Percentiles rank a stretch among this genome's conserved stretches.
These are phyloP conservation scores for Blepharisma stoltei DNA, from an alignment of 73 alveolate genomes.

Conservation along the genomic window DNA sequence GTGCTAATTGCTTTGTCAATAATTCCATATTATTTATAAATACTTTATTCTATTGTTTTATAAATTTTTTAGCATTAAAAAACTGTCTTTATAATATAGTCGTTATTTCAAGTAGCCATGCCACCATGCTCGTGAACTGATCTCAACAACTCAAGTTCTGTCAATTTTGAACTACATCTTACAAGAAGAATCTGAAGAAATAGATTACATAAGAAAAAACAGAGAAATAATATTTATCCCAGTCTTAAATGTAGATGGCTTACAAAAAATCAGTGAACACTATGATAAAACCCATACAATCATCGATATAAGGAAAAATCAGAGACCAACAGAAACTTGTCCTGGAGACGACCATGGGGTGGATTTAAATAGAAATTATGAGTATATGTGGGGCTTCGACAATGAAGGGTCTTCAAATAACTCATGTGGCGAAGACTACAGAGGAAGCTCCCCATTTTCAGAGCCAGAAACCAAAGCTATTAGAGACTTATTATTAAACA, in stretches of 20 bases:
- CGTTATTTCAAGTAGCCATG: constrained; percentile 67
- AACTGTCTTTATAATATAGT: constrained; percentile 30
- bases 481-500: constrained; percentile 60
- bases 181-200: constrained; percentile 18
- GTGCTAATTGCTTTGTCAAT: neutral
- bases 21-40: neutral
- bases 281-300: constrained; percentile 34
- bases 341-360: constrained; percentile 66
- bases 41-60: neutral
- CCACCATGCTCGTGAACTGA: constrained; percentile 87
- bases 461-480: constrained; percentile 89
- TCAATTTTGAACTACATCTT: constrained; percentile 53
- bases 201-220: constrained; percentile 25
- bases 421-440: constrained; percentile 88
- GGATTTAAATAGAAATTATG: constrained; percentile 94
- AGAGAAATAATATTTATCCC: constrained; percentile 61
- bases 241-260: constrained; percentile 87
- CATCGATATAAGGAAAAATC: constrained; percentile 67
- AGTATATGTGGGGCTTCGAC: constrained; percentile 70
- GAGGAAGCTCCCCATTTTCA: constrained; percentile 88
- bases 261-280: constrained; percentile 46
- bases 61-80: neutral
- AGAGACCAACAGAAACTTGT: constrained; percentile 48
- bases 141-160: constrained; percentile 67
- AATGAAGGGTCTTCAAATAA: constrained; percentile 73